A percentile compares a stretch with the other conserved stretches of the same genome.
These are phyloP conservation scores for Lipomyces kockii DNA, from an alignment of 805 yeast genomes.

Conservation along the genomic window DNA sequence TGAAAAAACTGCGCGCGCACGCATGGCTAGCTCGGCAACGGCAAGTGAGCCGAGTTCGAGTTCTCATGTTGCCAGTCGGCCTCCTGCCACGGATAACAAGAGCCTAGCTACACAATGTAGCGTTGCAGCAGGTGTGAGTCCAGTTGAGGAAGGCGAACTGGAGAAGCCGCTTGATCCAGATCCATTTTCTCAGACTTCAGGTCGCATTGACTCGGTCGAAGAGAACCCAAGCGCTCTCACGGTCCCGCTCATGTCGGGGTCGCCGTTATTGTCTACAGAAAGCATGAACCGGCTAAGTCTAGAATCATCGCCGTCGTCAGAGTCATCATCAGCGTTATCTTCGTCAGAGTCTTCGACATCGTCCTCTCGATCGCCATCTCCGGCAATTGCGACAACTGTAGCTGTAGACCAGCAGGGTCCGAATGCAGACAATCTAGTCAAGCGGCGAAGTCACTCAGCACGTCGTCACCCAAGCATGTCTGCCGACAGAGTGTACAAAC, in stretches of 20 bases:
- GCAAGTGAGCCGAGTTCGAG: conserved; percentile 1
- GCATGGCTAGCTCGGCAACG: conserved; percentile 43
- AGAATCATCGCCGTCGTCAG: background rate
- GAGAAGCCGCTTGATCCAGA: conserved; percentile 39
- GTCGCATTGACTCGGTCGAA: conserved; percentile 17
- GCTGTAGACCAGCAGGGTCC: background rate
- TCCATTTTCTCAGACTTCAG: conserved; percentile 29
- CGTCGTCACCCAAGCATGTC: background rate
- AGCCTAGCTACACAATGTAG: too few relatives aligned
- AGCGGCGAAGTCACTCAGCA: background rate
- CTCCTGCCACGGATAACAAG: background rate
- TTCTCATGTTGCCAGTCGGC: background rate
- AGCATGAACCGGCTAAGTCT: conserved; percentile 17
- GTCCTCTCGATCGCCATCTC: conserved; percentile 11
- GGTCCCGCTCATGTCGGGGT: conserved; percentile 16
- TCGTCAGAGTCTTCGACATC: conserved; percentile 14
- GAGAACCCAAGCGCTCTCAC: conserved; percentile 7
- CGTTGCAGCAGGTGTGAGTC: background rate
- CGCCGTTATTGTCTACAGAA: conserved; percentile 19
- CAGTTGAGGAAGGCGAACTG: conserved; percentile 10
- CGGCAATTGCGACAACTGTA: conserved; percentile 5
- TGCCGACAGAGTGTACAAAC: background rate
- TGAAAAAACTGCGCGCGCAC: conserved; percentile 61
- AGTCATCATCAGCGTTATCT: conserved; percentile 7
- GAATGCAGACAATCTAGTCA: background rate